Evolutionary conservation across 2,329 filamentous ascomycete genomes (phyloP), one percentile per base, ranked within the genome.

Genomic region (Apiospora rasikravindrae): DNA sequence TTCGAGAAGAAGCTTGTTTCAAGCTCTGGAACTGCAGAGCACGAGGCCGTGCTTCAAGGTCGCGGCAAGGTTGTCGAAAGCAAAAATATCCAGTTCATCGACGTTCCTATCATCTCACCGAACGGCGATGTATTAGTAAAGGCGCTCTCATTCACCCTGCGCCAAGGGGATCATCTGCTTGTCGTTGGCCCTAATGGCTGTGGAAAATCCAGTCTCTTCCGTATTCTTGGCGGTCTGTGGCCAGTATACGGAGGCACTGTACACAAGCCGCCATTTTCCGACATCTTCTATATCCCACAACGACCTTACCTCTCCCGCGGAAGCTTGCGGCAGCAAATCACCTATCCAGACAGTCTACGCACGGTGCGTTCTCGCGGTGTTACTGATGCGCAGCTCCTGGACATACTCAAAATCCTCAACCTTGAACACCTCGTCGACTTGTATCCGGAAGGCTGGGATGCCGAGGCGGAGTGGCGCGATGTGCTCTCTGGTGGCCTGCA

Each of bases 281-380:
- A 96, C 80, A 98, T 99, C 80, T 99, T 98, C 84, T 99, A 99
- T 84, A 97, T 99, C 75, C 96, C 96, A 0, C 96, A 99, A 80
- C 91, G 96, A 1, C 96, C 96, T 0, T 99, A 99, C 80, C 88
- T 99, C 1, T 96, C 94, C 19, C 91, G 94, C 70, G 96, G 96
- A 29, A 95, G 93, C 1, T 89, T 99, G n/a, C 92, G 96, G 51
- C 95, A 98, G 81, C 96, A 99, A 79, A 95, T 99, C 77, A 98
- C 96, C 73, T 99, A 99, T 82, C 96, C 96, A 0, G 96, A 99
- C 82, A 93, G 91, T 11, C 83, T 97, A 24, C 92, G 94, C 69
- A 93, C 95, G 75, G 98, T 98, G 92, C 93, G 94, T 61, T 89
- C 91, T 74, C 95, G 95, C 78, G 92, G 93, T 67, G 88, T 96